Base-by-base conservation (phyloP, 768 basidiomycete species). In the Macrocybe gigantea region DNA sequence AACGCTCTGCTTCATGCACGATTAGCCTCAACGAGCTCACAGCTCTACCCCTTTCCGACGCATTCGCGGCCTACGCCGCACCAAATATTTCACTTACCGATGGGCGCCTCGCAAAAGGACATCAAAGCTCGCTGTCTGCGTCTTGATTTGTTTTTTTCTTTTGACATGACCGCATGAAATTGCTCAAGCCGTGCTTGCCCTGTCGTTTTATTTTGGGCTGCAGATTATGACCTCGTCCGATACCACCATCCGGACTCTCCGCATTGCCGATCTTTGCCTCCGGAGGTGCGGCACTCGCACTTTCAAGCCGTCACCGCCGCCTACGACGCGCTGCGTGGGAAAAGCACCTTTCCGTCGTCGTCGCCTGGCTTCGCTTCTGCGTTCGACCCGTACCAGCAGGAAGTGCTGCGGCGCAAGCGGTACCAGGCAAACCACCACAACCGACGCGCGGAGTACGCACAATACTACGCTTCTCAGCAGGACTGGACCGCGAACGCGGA, bases 141-240 rank as follows among this genome's bases (percentile, higher is more conserved):
- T 33, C 34, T 33, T 45, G 30, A 7, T 36, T 32, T 33, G 39
- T 29, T 42, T 33, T 35, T 3, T 39, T 35, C 40, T 49, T 14
- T 32, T 15, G n/a, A 34, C 33, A 22, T 22, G 22, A 22, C 22
- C 4, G 22, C 22, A 22, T 22, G 22, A 22, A 22, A 22, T 22
- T 22, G 22, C 22, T 22, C 22, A 22, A 22, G 22, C 22, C 22
- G 22, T 22, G 22, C 22, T 22, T 22, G 22, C 22, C 22, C 22
- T 22, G 22, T 4, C 22, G 22, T 22, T 22, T 22, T 22, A 22
- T 32, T 15, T 15, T 33, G 38, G 43, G 30, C 29, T 47, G 7
- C 51, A 87, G 87, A 88, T 60, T 88, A 82, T 55, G 86, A 88
- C 31, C 75, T 89, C 36, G 86, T 85, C 35, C 79, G 82, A 39